Conservation (phyloP, 768 basidiomycete genomes). For the Suillus subluteus region DNA sequence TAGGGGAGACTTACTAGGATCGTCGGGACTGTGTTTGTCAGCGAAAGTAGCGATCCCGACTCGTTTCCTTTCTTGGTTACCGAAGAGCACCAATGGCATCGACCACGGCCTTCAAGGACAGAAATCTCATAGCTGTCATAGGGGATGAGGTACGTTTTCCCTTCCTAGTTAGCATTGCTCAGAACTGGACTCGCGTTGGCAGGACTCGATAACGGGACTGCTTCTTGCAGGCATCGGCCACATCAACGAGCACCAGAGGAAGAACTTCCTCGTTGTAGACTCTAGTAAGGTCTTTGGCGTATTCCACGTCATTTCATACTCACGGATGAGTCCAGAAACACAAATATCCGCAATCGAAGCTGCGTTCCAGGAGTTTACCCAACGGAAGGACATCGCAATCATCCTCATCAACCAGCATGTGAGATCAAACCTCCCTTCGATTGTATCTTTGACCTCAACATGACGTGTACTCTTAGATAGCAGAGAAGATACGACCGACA, state of each 20-base stretch:
- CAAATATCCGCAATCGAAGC: slow-evolving; percentile 88
- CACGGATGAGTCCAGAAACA: slow-evolving; percentile 63
- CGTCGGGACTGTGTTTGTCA: slow-evolving; percentile 16
- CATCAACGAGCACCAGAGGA: slow-evolving; percentile 86
- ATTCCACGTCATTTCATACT: slow-evolving; percentile 9
- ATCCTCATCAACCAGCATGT: slow-evolving; percentile 99
- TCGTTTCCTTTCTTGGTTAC: slow-evolving; percentile 22
- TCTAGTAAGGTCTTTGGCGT: slow-evolving; percentile 62
- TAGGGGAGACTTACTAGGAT: slow-evolving; percentile 1
- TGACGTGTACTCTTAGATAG: slow-evolving; percentile 59
- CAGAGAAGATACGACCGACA: slow-evolving; percentile 93
- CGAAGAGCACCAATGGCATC: slow-evolving; percentile 46
- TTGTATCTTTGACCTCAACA: slow-evolving; percentile 9
- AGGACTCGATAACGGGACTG: slow-evolving; percentile 98
- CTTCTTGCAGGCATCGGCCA: slow-evolving; percentile 95
- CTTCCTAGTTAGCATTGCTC: background rate
- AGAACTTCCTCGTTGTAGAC: slow-evolving; percentile 98
- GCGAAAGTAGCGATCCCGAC: slow-evolving; percentile 12
- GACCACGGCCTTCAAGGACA: slow-evolving; percentile 69
- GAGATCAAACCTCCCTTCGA: slow-evolving; percentile 32
- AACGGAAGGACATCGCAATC: slow-evolving; percentile 94
- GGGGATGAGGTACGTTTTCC: slow-evolving; percentile 82
- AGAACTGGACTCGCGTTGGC: background rate
- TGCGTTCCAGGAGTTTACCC: slow-evolving; percentile 92
- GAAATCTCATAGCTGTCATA: slow-evolving; percentile 91